These are phyloP conservation scores for Didymella arachidicola DNA, from an alignment of 2,329 filamentous ascomycete genomes.

Conservation along the genomic window DNA sequence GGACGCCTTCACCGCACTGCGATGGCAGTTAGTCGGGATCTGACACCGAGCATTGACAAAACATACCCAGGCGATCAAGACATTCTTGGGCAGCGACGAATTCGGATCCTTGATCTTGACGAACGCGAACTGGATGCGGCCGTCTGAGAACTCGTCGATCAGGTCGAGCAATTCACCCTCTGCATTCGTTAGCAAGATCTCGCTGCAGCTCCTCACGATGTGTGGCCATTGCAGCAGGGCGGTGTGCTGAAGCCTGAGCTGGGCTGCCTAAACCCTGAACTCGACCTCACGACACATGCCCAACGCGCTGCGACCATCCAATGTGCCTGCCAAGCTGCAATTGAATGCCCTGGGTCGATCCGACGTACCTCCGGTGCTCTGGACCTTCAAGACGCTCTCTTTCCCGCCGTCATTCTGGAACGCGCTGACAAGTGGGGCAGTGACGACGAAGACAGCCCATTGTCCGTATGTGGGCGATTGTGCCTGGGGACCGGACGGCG, in stretches of 20 bases:
- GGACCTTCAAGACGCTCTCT: slow-evolving; percentile 94
- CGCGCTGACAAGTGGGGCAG: slow-evolving; percentile 88
- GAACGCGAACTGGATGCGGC: slow-evolving; percentile 95
- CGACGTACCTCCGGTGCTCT: slow-evolving; percentile 79
- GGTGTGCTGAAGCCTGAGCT: slow-evolving; percentile 21
- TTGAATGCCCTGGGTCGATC: slow-evolving; percentile 3
- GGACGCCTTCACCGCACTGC: slow-evolving; percentile 92
- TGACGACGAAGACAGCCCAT: slow-evolving; percentile 94
- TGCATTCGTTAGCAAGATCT: slow-evolving; percentile 47
- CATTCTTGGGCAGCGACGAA: slow-evolving; percentile 84
- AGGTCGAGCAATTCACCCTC: slow-evolving; percentile 91
- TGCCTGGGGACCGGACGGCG: slow-evolving; percentile 63
- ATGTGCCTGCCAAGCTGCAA: slow-evolving; percentile 1
- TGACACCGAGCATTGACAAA: background rate
- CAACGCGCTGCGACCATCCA: background rate
- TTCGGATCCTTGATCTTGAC: slow-evolving; percentile 97
- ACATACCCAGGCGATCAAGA: slow-evolving; percentile 84
- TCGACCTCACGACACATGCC: background rate
- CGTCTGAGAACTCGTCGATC: slow-evolving; percentile 95
- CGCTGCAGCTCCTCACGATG: background rate
- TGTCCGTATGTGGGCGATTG: slow-evolving; percentile 83
- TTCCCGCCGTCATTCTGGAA: slow-evolving; percentile 87
- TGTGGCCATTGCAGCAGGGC: background rate
- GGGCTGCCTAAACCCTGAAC: slow-evolving; percentile 21
- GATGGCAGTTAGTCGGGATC: slow-evolving; percentile 16